A percentile compares a stretch with the other conserved stretches of the same genome.
These are phyloP conservation scores for Penicillium verhagenii DNA, from an alignment of 495 filamentous ascomycete species.

Conservation along the genomic window DNA sequence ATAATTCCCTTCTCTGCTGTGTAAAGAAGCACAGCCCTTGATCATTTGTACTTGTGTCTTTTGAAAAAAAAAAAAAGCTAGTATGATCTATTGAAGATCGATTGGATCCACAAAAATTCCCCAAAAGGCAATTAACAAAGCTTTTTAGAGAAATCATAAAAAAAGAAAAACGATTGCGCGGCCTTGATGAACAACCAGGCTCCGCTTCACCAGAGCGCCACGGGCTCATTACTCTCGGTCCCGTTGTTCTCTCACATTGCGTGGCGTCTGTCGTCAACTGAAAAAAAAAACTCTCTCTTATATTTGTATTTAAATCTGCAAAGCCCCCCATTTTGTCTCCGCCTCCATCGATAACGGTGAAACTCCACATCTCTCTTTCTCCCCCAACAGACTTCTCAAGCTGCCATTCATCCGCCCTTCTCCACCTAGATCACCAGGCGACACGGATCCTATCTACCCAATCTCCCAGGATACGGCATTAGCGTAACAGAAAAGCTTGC, in stretches of 20 bases:
- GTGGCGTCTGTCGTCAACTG: slow-evolving; percentile 35
- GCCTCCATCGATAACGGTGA: not conserved
- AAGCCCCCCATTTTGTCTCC: not conserved
- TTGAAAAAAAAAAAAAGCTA: not conserved
- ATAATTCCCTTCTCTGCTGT: not conserved
- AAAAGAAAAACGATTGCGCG: not conserved
- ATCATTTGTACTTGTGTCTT: no score
- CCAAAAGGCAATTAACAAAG: no score
- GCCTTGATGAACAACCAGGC: not conserved
- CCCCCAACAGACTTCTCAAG: not conserved
- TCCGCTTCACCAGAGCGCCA: not conserved
- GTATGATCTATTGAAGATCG: no score
- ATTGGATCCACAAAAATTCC: no score
- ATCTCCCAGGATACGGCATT: not conserved
- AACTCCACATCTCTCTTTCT: not conserved
- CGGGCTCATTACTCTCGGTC: not conserved
- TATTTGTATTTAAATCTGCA: slow-evolving; percentile 20
- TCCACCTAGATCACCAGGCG: not conserved
- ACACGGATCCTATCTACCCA: slow-evolving; percentile 8
- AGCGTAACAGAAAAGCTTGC: slow-evolving; percentile 2
- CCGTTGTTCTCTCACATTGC: slow-evolving; percentile 13
- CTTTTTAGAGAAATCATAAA: not conserved
- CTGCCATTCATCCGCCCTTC: not conserved
- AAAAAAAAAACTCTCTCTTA: not conserved
- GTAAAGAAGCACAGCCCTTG: no score